Evolutionary conservation across 2,329 filamentous ascomycete genomes (phyloP), one percentile per base, ranked within the genome.

Genomic region (Microsporum audouinii): DNA sequence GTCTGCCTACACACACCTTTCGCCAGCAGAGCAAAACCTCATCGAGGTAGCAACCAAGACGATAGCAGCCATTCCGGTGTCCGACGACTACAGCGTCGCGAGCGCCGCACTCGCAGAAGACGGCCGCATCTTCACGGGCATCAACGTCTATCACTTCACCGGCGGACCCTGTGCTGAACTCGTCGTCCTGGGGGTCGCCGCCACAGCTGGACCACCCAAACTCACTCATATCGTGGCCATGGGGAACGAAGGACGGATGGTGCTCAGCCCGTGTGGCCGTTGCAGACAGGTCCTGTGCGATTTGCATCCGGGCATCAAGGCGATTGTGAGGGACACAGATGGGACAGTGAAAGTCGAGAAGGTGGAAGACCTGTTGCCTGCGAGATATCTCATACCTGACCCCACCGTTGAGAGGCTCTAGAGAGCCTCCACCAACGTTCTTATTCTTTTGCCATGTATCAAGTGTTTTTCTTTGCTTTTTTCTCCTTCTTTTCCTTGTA

Each of bases 111-210:
- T 65, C 7, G 58, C 64, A 14, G 53, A 60, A 10, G 63, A 67
- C 27, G 67, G 66, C 10, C 65, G 65, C 8, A 61, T 68, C 49
- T 69, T 67, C 63, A 66, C 66, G 1, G 68, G 66, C 12, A 66
- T 68, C 55, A 69, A 70, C 34, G 68, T 68, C 47, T 68, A 66
- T 51, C 68, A 69, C 58, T 68, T 68, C 64, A 70, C 65, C 0
- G 68, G 69, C n/a, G 68, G 69, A 1, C 69, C 69, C 23, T 71
- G 69, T 60, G 69, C 69, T 7, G 68, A 70, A 47, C 65, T 70
- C 8, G 69, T 70, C 17, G 66, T 67, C 8, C 61, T 71, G 27
- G 69, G 69, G 5, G 63, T 62, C 17, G 69, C 68, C 1, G 69
- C 69, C 0, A 65, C 64, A 1, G 68, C 67, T 1, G 68, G 65